Percentiles rank a stretch among this genome's conserved stretches.
Evolutionary conservation across 371 early-diverging fungal species (phyloP).

Genomic region (Apophysomyces variabilis): DNA sequence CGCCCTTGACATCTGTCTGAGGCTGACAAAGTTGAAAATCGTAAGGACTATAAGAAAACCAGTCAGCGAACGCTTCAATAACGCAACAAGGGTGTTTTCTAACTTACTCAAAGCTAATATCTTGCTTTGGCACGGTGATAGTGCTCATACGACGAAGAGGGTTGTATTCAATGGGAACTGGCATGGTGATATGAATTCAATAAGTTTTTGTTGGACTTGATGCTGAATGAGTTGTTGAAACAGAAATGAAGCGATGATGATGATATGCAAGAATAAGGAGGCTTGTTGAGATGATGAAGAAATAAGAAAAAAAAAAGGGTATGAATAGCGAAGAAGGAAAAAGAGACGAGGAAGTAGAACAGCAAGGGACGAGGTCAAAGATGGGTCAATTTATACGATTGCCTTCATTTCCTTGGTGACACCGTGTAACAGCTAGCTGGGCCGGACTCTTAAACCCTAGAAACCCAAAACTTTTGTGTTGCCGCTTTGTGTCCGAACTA

Average conservation of each 20-base stretch:
- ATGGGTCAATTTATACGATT: constrained; percentile 18
- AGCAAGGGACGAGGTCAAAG: constrained; percentile 9
- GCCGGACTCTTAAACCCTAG: constrained; percentile 20
- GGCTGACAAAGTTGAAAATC: constrained; percentile 50
- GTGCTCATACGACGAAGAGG: constrained; percentile 41
- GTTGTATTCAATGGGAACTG: constrained; percentile 41
- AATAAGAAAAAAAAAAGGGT: constrained; percentile 23
- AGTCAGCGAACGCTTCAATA: constrained; percentile 12
- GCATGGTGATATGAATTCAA: constrained; percentile 27
- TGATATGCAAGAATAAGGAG: constrained; percentile 11
- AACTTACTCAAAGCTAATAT: constrained; percentile 46
- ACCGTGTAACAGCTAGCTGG: constrained; percentile 19
- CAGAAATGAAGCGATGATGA: constrained; percentile 12
- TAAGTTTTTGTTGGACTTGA: constrained; percentile 4
- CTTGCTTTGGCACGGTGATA: constrained; percentile 40
- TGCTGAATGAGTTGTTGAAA: not conserved
- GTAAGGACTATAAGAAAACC: constrained; percentile 36
- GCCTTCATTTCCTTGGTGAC: constrained; percentile 14
- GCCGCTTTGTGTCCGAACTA: constrained; percentile 9
- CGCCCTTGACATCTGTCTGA: constrained; percentile 44
- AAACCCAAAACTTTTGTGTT: constrained; percentile 6
- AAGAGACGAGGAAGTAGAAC: constrained; percentile 11
- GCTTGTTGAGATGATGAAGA: constrained; percentile 3
- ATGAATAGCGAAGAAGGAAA: constrained; percentile 17
- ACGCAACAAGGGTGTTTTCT: not conserved